These are phyloP conservation scores for Phytopythium chamaehyphon DNA, from an alignment of 352 stramenopile species.

Conservation along the genomic window DNA sequence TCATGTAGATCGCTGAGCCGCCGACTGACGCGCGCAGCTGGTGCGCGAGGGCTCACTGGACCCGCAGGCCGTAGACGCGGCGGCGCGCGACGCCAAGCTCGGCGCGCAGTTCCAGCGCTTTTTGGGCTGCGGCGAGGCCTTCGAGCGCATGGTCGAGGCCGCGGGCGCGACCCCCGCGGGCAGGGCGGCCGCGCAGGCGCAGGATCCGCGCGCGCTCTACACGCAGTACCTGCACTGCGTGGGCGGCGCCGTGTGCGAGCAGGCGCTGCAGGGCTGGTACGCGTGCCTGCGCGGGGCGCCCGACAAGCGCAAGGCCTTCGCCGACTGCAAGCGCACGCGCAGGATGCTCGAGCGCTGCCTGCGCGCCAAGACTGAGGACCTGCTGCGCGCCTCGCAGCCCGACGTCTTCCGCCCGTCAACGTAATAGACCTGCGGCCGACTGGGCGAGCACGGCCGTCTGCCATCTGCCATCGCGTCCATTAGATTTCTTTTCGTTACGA, in stretches of 20 bases:
- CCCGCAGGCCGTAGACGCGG: slow-evolving; percentile 34
- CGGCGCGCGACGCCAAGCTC: slow-evolving; percentile 35
- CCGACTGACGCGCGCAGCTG: slow-evolving; percentile 21
- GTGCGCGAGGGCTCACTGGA: slow-evolving; percentile 31
- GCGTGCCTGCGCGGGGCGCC: slow-evolving; percentile 43
- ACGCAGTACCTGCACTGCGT: slow-evolving; percentile 61
- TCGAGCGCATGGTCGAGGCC: slow-evolving; percentile 40
- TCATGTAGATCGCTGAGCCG: background rate
- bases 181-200: slow-evolving; percentile 1
- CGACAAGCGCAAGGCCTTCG: slow-evolving; percentile 28
- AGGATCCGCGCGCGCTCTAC: slow-evolving; percentile 42
- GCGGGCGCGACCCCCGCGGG: background rate
- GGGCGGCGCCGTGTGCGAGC: slow-evolving; percentile 42
- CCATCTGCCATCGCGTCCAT: background rate
- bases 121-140: slow-evolving; percentile 46
- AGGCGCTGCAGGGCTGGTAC: slow-evolving; percentile 46
- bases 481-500: slow-evolving; percentile 1
- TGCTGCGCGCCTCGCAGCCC: slow-evolving; percentile 60
- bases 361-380: slow-evolving; percentile 49
- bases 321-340: slow-evolving; percentile 47
- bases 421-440: background rate
- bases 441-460: no score
- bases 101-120: slow-evolving; percentile 38
- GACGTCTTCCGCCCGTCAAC: slow-evolving; percentile 47
- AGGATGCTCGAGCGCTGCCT: slow-evolving; percentile 74